These are phyloP conservation scores for Alloteropsis angusta DNA, from an alignment of 202 grass and related monocot species.

Conservation along the genomic window DNA sequence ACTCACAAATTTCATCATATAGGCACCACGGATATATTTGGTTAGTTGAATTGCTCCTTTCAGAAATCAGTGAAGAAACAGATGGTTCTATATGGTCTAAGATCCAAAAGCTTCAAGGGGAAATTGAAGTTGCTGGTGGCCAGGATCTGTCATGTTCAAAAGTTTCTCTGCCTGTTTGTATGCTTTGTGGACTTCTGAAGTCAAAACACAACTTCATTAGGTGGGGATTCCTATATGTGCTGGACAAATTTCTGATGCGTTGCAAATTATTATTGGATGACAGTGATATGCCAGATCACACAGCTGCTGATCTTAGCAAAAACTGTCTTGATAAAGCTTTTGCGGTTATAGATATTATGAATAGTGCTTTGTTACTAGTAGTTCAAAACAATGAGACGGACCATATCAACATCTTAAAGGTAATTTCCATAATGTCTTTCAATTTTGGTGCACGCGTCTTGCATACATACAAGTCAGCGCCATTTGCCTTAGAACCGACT, in stretches of 20 bases:
- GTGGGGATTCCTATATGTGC: conserved; percentile 88
- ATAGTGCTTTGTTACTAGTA: conserved; percentile 71
- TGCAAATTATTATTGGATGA: conserved; percentile 97
- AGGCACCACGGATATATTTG: conserved; percentile 99
- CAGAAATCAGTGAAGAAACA: conserved; percentile 74
- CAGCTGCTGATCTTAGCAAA: conserved; percentile 29
- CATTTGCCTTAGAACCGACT: background rate
- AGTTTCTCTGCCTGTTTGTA: conserved; percentile 80
- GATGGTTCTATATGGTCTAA: conserved; percentile 71
- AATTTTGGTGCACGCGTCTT: background rate
- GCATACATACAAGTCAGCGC: background rate
- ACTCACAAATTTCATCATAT: conserved; percentile 70
- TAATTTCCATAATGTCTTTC: conserved; percentile 35
- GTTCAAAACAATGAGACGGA: conserved; percentile 96
- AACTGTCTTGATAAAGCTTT: conserved; percentile 73
- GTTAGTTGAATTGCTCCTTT: conserved; percentile 89
- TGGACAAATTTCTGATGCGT: conserved; percentile 92
- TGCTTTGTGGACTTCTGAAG: conserved; percentile 88
- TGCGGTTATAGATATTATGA: conserved; percentile 92
- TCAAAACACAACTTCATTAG: conserved; percentile 95
- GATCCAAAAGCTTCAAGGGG: conserved; percentile 64
- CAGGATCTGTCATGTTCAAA: conserved; percentile 58
- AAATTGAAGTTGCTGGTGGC: conserved; percentile 76
- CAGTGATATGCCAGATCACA: conserved; percentile 55
- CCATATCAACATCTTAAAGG: conserved; percentile 99